Evolutionary conservation across 345 rosid species (phyloP), one percentile per base, ranked within the genome.

Genomic region (Laguncularia racemosa): DNA sequence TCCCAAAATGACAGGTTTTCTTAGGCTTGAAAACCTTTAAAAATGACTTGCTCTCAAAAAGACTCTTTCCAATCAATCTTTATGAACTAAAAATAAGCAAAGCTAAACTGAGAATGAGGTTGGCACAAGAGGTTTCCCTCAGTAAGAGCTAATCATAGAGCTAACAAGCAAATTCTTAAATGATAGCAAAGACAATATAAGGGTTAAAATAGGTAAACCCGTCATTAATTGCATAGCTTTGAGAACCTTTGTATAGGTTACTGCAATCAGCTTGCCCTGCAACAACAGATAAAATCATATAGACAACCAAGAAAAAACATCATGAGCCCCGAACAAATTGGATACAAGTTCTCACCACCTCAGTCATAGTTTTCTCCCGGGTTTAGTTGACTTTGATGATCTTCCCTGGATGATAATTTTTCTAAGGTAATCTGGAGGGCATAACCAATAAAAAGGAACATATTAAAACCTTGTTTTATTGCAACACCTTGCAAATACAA

Each of bases 181-280:
- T 0, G 28, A 23, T 6, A 23, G 5, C 28, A 0, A 23, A 33
- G 9, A 33, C 40, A 33, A 6, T 9, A 33, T 6, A 33, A 33
- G 40, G n/a, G 40, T 33, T 33, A 33, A 4, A 33, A 6, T 33
- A 14, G 28, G 7, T 74, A n/a, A n/a, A 93, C 99, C 99, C 38
- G 99, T 93, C 99, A 93, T 93, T 72, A 93, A 70, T 56, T 93
- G 95, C 99, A 93, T 93, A 60, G 99, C 99, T n/a, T 65, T 71
- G 63, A 93, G 76, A 75, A 93, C 99, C 77, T 89, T 93, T 50
- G 99, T 93, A 50, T 85, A 96, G 47, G 91, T 83, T 53, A 93
- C 99, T 0, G 99, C 89, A 52, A 93, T 83, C 33, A 93, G 97
- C 76, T 89, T 83, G 77, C 89, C 89, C 99, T 93, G 67, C 65